Base-by-base conservation (phyloP, 108 stramenopile genomes). In the Asterionellopsis glacialis region DNA sequence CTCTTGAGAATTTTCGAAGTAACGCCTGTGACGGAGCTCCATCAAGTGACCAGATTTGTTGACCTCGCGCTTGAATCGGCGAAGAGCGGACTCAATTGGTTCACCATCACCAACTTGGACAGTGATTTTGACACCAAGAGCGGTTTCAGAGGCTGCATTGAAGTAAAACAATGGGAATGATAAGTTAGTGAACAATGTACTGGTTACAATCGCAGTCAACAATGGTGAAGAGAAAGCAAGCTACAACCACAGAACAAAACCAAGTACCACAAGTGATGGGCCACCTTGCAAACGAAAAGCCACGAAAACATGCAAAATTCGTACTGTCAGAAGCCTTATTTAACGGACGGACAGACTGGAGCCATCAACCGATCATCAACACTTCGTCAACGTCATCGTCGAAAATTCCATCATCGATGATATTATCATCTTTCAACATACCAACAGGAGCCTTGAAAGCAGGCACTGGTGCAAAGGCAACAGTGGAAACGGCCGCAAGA, bases 31-130 rank as follows among this genome's bases (percentile, higher is more conserved):
- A 48, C 90, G 87, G 24, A 95, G 76, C 57, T 91, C 90, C 77
- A 90, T 90, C 68, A 95, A 74, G 59, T 95, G 94, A 38, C 90
- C 90, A 57, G 83, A 85, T 63, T 92, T 90, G 89, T 83, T 92
- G 23, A 93, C 87, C 61, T 88, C 88, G 22, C 87, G 82, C 72
- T 89, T 93, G 92, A 93, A 93, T 26, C 92, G 83, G 57, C 92
- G 92, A 49, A 93, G 59, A 57, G 92, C 92, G 28, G 67, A 70
- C 65, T 93, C 92, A 66, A 93, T 89, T 52, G 91, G 85, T 65
- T 93, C 91, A 11, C 91, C 91, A 64, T 93, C 88, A 19, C 87
- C 87, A 45, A 93, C 82, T 42, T 69, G 59, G 0, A 87, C 61
- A 69, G 87, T 77, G 74, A 88, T 73, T 45, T 80, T 76, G 59